phyloP scores from a whole-genome alignment of 169 alveolate genomes.

The Eimeria maxima region DNA sequence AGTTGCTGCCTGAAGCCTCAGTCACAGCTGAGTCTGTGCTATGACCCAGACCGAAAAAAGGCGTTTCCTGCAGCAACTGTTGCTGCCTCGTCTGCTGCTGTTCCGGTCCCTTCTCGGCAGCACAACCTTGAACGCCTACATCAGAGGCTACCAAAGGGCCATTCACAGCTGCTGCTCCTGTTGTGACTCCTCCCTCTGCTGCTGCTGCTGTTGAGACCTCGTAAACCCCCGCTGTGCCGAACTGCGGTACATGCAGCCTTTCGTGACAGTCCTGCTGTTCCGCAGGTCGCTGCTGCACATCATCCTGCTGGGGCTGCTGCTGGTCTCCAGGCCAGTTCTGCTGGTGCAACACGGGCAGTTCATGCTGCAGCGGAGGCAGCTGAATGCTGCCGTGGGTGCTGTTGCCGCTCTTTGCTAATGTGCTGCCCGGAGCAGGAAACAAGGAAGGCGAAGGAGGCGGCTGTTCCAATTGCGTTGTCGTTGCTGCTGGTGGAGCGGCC shows the following conservation, averaged over 20 bases:
- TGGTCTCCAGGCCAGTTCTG: too few species aligned
- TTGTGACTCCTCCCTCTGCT: neutral
- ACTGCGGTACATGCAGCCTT: neutral
- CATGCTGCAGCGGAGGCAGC: constrained; percentile 40
- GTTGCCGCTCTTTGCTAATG: neutral
- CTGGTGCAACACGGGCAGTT: too few species aligned
- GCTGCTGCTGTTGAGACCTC: constrained; percentile 14
- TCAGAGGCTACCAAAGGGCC: too few species aligned
- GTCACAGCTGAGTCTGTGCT: constrained; percentile 52
- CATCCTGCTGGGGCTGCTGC: neutral
- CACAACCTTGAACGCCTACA: neutral
- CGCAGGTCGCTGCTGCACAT: neutral
- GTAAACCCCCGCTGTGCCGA: neutral
- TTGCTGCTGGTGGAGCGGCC: constrained; percentile 11
- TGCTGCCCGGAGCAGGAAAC: constrained; percentile 5
- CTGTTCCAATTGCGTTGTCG: neutral
- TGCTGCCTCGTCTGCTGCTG: constrained; percentile 36
- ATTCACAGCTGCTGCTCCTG: neutral
- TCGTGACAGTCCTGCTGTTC: neutral
- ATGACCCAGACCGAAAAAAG: constrained; percentile 15
- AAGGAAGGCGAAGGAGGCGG: neutral
- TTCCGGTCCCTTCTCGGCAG: neutral
- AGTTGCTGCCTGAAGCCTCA: neutral
- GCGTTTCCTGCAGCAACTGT: constrained; percentile 45
- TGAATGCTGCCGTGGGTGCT: constrained; percentile 6